A percentile compares a stretch with the other conserved stretches of the same genome.
phyloP scores from a whole-genome alignment of 2,329 filamentous ascomycete species.

The Aspergillus candidus region DNA sequence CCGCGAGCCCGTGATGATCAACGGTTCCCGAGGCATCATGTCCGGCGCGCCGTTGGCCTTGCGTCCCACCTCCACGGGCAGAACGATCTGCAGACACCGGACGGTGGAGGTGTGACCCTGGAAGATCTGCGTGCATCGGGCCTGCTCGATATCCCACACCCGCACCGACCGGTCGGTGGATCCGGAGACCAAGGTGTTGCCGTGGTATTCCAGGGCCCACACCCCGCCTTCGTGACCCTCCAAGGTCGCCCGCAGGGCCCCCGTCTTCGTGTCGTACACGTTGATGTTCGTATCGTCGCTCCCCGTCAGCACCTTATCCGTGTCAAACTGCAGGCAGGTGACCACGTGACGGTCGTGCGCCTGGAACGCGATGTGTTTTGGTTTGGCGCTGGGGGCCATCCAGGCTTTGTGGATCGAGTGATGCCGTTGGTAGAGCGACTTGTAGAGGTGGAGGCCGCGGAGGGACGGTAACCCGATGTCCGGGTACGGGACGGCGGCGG shows the following conservation, averaged over 20 bases:
- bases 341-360: constrained; percentile 95
- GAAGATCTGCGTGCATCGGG: constrained; percentile 88
- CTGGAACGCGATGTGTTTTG: constrained; percentile 89
- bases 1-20: constrained; percentile 95
- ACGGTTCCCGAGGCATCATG: constrained; percentile 86
- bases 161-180: constrained; percentile 96
- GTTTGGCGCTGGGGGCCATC: constrained; percentile 77
- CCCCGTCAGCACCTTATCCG: constrained; percentile 95
- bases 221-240: constrained; percentile 95
- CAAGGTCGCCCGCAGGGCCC: constrained; percentile 72
- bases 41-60: constrained; percentile 65
- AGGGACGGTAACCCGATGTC: constrained; percentile 71
- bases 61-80: constrained; percentile 72
- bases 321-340: constrained; percentile 94
- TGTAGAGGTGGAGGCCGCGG: constrained; percentile 84
- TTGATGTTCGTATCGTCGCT: constrained; percentile 98
- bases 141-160: constrained; percentile 97
- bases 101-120: constrained; percentile 97
- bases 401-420: constrained; percentile 85
- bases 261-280: constrained; percentile 95
- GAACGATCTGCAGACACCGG: constrained; percentile 86
- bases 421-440: constrained; percentile 90
- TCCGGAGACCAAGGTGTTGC: constrained; percentile 89
- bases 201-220: constrained; percentile 95
- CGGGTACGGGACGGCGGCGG: constrained; percentile 72